Evolutionary conservation across 495 filamentous ascomycete species (phyloP).

Genomic region (Penicillium malachiteum): DNA sequence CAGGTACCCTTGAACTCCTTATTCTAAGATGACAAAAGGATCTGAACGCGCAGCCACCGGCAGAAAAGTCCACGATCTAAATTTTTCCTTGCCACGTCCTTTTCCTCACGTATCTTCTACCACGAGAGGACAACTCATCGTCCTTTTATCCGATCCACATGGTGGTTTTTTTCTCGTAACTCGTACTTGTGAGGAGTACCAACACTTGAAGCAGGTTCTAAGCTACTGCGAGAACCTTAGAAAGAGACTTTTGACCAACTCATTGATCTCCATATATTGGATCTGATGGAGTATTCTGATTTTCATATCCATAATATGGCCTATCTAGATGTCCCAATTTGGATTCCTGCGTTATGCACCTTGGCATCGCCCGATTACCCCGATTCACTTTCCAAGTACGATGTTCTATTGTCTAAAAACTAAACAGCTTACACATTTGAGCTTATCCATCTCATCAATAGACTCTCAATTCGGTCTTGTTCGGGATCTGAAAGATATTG

Average conservation of each 20-base stretch:
- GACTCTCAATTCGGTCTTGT: background rate
- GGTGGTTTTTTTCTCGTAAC: background rate
- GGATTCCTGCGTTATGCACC: background rate
- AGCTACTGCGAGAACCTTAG: background rate
- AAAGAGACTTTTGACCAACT: background rate
- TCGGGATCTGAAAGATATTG: background rate
- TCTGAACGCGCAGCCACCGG: too few relatives aligned
- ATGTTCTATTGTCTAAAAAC: background rate
- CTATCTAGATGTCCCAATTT: background rate
- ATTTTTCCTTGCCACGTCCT: conserved; percentile 2
- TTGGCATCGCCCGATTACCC: background rate
- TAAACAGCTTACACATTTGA: background rate
- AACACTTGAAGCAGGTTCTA: background rate
- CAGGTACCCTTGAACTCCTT: conserved; percentile 20
- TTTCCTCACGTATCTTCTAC: background rate
- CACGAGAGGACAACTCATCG: conserved; percentile 2
- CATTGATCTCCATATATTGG: background rate
- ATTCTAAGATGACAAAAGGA: too few relatives aligned
- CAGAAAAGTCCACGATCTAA: too few relatives aligned
- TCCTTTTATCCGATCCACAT: background rate
- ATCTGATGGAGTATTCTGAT: background rate
- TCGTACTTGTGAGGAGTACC: background rate
- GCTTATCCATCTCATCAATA: background rate
- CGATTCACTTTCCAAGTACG: background rate
- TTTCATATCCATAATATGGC: background rate